These are phyloP conservation scores for Acorus calamus DNA, from an alignment of 106 monocot species.

Conservation along the genomic window DNA sequence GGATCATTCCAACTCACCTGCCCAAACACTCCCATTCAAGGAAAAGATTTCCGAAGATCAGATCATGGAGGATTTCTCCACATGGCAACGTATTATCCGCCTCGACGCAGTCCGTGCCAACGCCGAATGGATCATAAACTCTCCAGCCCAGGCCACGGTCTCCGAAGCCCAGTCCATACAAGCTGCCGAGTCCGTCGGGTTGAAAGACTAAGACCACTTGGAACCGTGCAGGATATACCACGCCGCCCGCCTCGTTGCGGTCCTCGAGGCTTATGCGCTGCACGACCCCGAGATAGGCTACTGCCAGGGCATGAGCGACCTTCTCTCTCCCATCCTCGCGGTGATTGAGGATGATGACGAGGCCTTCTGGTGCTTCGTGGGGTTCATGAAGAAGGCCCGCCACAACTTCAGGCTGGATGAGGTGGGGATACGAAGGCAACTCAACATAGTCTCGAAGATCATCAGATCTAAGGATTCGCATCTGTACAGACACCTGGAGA, in stretches of 20 bases:
- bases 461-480: constrained; percentile 65
- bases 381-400: constrained; percentile 84
- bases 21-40: constrained; percentile 20
- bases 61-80: constrained; percentile 54
- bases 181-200: constrained; percentile 14
- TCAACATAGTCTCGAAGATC: constrained; percentile 59
- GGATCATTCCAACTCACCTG: constrained; percentile 17
- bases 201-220: too few species aligned
- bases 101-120: constrained; percentile 70
- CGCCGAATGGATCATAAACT: constrained; percentile 65
- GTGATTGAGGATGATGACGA: neutral
- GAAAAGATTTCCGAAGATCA: constrained; percentile 20
- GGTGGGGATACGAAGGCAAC: constrained; percentile 69
- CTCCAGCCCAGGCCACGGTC: constrained; percentile 35
- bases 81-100: constrained; percentile 87
- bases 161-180: constrained; percentile 34
- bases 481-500: constrained; percentile 66
- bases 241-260: too few species aligned
- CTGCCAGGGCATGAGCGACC: too few species aligned
- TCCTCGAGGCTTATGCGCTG: too few species aligned
- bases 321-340: too few species aligned
- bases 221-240: too few species aligned
- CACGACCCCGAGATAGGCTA: too few species aligned
- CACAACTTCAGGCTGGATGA: constrained; percentile 91
- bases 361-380: constrained; percentile 93